phyloP scores from a whole-genome alignment of 768 basidiomycete genomes.

The Pluteus cervinus region DNA sequence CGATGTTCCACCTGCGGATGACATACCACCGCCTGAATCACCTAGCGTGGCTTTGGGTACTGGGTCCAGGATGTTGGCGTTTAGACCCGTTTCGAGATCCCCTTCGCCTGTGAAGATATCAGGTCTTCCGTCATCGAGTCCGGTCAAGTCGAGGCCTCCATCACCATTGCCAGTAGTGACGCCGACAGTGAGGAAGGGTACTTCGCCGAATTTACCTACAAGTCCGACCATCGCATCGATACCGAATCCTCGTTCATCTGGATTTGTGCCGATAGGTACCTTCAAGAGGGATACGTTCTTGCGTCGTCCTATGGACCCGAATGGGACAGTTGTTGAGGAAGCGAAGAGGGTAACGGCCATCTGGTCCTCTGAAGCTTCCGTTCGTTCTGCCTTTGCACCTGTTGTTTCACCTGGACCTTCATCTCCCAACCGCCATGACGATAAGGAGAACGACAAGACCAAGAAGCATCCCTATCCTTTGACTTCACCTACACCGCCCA shows the following conservation, averaged over 20 bases:
- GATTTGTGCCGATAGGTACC: slow-evolving; percentile 62
- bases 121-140: no score
- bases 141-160: slow-evolving; percentile 3
- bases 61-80: neutral
- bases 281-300: slow-evolving; percentile 36
- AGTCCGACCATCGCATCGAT: no score
- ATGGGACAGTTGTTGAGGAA: slow-evolving; percentile 28
- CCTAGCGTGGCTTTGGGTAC: neutral
- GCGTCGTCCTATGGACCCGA: slow-evolving; percentile 17
- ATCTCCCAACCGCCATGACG: slow-evolving; percentile 1
- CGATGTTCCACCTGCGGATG: slow-evolving; percentile 45
- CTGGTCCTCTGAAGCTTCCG: slow-evolving; percentile 22
- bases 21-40: slow-evolving; percentile 37
- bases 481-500: slow-evolving; percentile 15
- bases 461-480: slow-evolving; percentile 17
- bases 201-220: no score
- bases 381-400: slow-evolving; percentile 3
- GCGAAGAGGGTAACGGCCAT: slow-evolving; percentile 32
- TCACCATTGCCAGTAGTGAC: slow-evolving; percentile 5
- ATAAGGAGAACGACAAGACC: slow-evolving; percentile 11
- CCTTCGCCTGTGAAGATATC: no score
- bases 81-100: no score
- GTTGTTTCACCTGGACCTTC: slow-evolving; percentile 8
- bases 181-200: slow-evolving; percentile 5
- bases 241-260: slow-evolving; percentile 72